Base-by-base conservation (phyloP, 176 grass and related monocot species). In the Triticum dicoccoides region DNA sequence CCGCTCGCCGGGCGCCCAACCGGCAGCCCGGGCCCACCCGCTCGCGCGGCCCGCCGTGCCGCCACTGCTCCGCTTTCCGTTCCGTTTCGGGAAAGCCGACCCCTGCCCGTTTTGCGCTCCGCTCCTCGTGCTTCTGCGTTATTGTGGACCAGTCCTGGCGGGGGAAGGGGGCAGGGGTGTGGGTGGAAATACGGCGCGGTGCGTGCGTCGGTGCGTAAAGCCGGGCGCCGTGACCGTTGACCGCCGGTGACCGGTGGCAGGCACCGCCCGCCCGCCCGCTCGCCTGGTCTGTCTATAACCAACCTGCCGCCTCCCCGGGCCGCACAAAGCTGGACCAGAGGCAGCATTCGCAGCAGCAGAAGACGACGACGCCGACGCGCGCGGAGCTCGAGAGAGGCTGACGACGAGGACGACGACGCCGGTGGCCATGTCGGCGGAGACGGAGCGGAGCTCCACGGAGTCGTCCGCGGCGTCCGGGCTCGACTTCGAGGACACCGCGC, bases 401-500 rank as follows among this genome's bases (percentile, higher is more conserved):
- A 51, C 47, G 12, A 5, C 44, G 37, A 39, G 37, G 37, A 7
- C 41, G 41, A 44, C 41, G 49, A 52, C 1, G 51, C 51, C 15
- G 51, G 39, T 52, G 39, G 42, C 25, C 69, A 93, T 93, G 97
- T 94, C 88, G 61, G 93, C 88, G 49, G 94, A 94, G 80, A 94
- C 94, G 89, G 89, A 94, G 83, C 84, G 92, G 72, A 99, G 97
- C 89, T 93, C 92, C 82, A 97, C 85, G 35, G 89, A 96, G 82
- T 89, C 89, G n/a, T 89, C 83, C 73, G 87, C 77, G 8, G 89
- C 74, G 3, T 98, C 94, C 5, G 94, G 89, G 3, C 70, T 99
- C 23, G 97, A 95, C 77, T 97, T 97, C 77, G 94, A 99, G 49
- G 97, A 99, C 68, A 99, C 97, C 37, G 94, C 91, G 63, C 90